Base-by-base conservation (phyloP, 345 rosid species). In the Sisymbrium irio region DNA sequence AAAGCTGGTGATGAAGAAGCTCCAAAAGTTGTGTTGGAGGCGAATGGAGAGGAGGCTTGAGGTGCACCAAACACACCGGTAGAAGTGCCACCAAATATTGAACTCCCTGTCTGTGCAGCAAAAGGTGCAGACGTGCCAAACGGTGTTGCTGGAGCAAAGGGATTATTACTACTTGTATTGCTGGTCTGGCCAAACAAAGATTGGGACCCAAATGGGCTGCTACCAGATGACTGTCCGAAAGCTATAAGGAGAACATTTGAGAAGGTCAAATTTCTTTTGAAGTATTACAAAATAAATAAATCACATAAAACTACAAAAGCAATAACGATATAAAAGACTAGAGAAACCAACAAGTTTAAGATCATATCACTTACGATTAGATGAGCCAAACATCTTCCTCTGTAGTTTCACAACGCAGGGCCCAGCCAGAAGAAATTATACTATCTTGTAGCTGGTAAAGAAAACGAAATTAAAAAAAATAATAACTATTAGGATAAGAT, bases 1-100 rank as follows among this genome's bases (percentile, higher is more conserved):
- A 93, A 90, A 18, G 91, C 86, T 14, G 97, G 89, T 10, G 98
- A 82, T 45, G 97, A 89, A 68, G 74, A 68, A 25, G 90, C 86
- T 68, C 94, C 96, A 83, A 95, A 95, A 56, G 90, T 69, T 44
- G 92, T 45, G 6, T 84, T 76, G 27, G 97, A 82, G 11, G 88
- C 74, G 50, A 91, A 89, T 15, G 90, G 89, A 32, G 96, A 81
- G 57, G 97, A 86, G 15, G 89, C 39, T 71, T 80, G 97, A 19
- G 96, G 53, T 32, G 89, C 78, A 62, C 96, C 96, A 83, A 92
- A 92, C 78, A 88, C 89, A 36, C 98, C 97, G 11, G 98, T 92
- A 54, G 98, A 88, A 73, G 94, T 90, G 40, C 94, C 88, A 62
- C 98, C 99, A 65, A 95, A 90, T 4, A 88, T 61, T 46, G 99